Base-by-base conservation (phyloP, 352 stramenopile species). In the Plasmopara viticola region DNA sequence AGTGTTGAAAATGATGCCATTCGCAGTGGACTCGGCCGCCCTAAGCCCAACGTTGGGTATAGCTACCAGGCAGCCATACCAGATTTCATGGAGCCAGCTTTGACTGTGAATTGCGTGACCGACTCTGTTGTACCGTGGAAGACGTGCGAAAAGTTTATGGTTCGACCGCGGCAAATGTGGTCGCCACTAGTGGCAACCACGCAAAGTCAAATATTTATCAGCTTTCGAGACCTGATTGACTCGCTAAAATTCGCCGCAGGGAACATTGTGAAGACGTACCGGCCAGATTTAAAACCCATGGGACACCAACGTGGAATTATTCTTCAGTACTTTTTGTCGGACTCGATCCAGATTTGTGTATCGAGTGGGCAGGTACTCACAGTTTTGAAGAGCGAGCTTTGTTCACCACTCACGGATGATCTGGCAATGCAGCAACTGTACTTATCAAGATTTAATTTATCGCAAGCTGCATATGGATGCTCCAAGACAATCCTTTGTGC, bases 251-350 rank as follows among this genome's bases (percentile, higher is more conserved):
- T 80, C 41, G 69, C 72, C 8, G 58, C 84, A 10, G 79, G 83
- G 13, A 87, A 90, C 41, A 68, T 93, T 15, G 70, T 93, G 44
- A 88, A 84, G 45, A 61, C 66, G 1, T 90, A 79, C 12, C 59
- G 66, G 1, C 47, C 56, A 17, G 55, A 67, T 35, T 25, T 44
- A 6, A 70, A 53, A 31, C 64, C 59, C 0, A 67, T 67, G 41
- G 77, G 79, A 25, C 75, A 89, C 47, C 61, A 87, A 46, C 77
- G 82, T 9, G 78, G 69, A 39, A 70, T 93, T 44, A 64, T 93
- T 12, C 48, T 88, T 41, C 68, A 80, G n/a, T 70, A 68, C 35
- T 43, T 59, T 0, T 43, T 65, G 13, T 64, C 64, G 12, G 68
- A 86, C 15, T 66, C 61, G 4, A 64, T 90, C 44, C 54, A 70